Base-by-base conservation (phyloP, 108 stramenopile species). In the Pseudonitzschia pungens region DNA sequence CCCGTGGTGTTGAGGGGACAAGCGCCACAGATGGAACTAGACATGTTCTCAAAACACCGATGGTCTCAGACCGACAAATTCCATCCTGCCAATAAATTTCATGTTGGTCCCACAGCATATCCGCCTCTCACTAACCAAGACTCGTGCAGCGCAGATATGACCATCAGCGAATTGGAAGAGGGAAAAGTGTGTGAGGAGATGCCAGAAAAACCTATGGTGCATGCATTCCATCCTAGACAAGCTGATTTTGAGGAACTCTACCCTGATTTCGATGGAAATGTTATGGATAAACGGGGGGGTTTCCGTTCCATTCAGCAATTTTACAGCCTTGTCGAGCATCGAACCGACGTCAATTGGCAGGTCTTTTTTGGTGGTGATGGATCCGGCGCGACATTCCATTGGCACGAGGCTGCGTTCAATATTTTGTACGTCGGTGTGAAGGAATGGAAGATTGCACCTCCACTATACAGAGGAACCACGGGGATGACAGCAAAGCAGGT, bases 361-460 rank as follows among this genome's bases (percentile, higher is more conserved):
- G 72, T 73, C n/a, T 73, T 73, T 65, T 73, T 50, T 29, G 72
- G 72, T 36, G 72, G 72, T 21, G 72, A 73, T 36, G 72, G 40
- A 29, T 73, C 72, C 21, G 72, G 72, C 10, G 72, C 72, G 7
- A 73, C 72, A 29, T 65, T 29, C 22, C 72, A 73, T 20, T 73
- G 72, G 72, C 72, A 73, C 43, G 40, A 65, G 43, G 72, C 72
- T 26, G 72, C 72, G 3, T 73, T 66, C 22, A 73, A 73, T 29
- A 56, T 65, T 31, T 31, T 73, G 65, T 73, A 73, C 72, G 72
- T 73, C 14, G 72, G 72, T 10, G 22, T 52, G 21, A 73, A 68
- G 36, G 67, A 74, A n/a, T 74, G 73, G 73, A 68, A 58, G 28
- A 56, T 67, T 41, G 51, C 36, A 4, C 73, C 73, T 15, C 73